Base-by-base conservation (phyloP, 768 basidiomycete species). In the Amanita pallidorosea region DNA sequence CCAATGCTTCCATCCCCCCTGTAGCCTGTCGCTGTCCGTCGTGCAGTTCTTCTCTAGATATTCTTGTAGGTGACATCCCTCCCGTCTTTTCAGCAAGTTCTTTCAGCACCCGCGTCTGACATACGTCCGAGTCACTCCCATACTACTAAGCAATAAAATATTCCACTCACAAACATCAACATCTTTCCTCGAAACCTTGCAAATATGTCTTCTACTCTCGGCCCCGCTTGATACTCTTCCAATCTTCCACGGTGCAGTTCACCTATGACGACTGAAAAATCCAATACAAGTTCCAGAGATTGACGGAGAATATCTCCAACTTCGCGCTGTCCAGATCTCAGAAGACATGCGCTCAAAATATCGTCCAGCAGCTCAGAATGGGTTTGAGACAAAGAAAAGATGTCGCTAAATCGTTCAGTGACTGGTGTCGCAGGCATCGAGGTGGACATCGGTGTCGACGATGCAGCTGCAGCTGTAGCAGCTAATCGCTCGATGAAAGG, bases 341-440 rank as follows among this genome's bases (percentile, higher is more conserved):
- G 63, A 22, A 90, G 68, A 60, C 88, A 90, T 12, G 85, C 83
- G 50, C 74, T 81, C 38, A 92, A 74, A 11, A 92, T 80, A 52
- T 85, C 76, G 58, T 92, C 84, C 58, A 93, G 62, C 38, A 88
- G 62, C 4, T 61, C 63, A 0, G 85, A 85, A 63, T 93, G 90
- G 20, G 73, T 70, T 7, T 74, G 71, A 0, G 83, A 75, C 15
- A 91, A 72, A 29, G 80, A 72, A 59, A 91, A 91, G 5, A 89
- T 80, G 54, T 90, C 87, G n/a, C 74, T 67, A 56, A 85, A 85
- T 20, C 50, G 50, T 35, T 45, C 50, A 11, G 42, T 36, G 7
- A 5, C 13, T 13, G 42, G 33, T 13, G 5, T 11, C 31, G 13
- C 12, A 17, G 23, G 31, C 35, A 18, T 43, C 15, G 45, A 22